Conservation (phyloP, 306 rosid species). For the Amphicarpaea edgeworthii region DNA sequence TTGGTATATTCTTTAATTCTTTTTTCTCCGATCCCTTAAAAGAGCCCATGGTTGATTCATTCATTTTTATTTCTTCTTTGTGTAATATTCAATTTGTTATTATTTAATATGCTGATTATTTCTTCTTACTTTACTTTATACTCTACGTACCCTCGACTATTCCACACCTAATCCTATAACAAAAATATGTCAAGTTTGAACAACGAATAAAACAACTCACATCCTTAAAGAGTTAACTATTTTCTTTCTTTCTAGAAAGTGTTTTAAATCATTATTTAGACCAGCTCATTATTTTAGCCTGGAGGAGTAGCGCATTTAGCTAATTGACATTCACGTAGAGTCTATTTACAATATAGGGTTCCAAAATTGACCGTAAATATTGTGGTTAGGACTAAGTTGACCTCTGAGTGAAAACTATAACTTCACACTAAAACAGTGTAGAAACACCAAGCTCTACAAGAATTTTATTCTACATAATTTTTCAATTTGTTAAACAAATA, state of each 20-base stretch:
- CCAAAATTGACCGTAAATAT: neutral
- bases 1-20: slow-evolving; percentile 16
- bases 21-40: neutral
- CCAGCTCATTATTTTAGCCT: neutral
- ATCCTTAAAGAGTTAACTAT: neutral
- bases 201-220: slow-evolving; percentile 3
- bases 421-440: neutral
- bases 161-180: neutral
- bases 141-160: neutral
- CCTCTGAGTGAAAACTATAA: neutral
- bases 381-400: neutral
- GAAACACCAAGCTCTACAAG: too few relatives aligned
- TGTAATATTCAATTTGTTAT: neutral
- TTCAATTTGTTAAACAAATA: neutral
- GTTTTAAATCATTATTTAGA: neutral
- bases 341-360: neutral
- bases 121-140: neutral
- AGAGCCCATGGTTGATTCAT: slow-evolving; percentile 10
- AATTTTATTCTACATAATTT: neutral
- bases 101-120: slow-evolving; percentile 11
- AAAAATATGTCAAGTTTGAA: slow-evolving; percentile 1
- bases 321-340: neutral
- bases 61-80: neutral
- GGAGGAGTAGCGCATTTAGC: neutral
- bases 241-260: neutral